Evolutionary conservation across 2,329 filamentous ascomycete genomes (phyloP), one percentile per base, ranked within the genome.

Genomic region (Pseudogymnoascus sp.): DNA sequence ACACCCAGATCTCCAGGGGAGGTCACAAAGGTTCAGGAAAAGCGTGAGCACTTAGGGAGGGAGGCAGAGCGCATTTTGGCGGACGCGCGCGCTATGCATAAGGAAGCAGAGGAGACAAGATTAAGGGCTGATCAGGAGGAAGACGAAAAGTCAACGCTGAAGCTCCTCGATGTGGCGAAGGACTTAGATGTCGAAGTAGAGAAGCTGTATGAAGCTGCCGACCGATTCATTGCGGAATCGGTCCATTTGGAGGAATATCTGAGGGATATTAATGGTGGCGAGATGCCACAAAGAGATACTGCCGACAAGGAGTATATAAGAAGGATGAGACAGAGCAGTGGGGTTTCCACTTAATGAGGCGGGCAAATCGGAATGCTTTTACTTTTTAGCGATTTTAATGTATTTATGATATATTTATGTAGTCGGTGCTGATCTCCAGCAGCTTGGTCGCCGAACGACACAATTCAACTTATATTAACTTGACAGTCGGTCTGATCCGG

Each of bases 401-500:
- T 56, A 56, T 56, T 56, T 56, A 56, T 56, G 50, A 56, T 33
- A 24, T 46, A 50, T 28, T 33, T 56, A 33, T 56, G 26, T 19
- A 6, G 26, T 6, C 26, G 26, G 28, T 26, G 50, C 28, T 56
- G 50, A 56, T 56, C 26, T 56, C 50, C 50, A 33, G 50, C 5
- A 4, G 26, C 16, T 19, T 56, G 50, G 50, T 33, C 26, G 10
- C n/a, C 19, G 10, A 33, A 56, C n/a, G 3, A 8, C 11, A 56
- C 26, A 56, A 56, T 56, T 56, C 28, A 56, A 56, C 50, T 56
- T 56, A 33, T 56, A 56, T 56, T 56, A 56, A 31, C 50, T 33
- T 56, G 16, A 12, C 1, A 33, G 11, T 33, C 26, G n/a, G 26
- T 56, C 26, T 56, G 50, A 56, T 56, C 50, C n/a, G 50, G 50